These are phyloP conservation scores for Oehlia diaphana DNA, from an alignment of 192 early-diverging fungal genomes.

Conservation along the genomic window DNA sequence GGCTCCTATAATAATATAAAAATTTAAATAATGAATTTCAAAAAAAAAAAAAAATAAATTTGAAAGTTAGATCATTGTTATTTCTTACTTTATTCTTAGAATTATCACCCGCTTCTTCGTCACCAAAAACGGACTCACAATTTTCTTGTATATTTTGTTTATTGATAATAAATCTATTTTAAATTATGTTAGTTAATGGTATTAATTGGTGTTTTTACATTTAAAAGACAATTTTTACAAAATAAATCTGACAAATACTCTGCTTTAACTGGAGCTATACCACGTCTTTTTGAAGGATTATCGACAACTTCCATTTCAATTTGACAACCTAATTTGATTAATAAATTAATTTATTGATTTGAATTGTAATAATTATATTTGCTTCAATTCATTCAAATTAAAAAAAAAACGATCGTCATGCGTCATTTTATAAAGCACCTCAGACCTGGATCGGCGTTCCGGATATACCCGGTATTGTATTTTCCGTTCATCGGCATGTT, in stretches of 20 bases:
- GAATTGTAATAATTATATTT: no score
- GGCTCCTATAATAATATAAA: conserved; percentile 6
- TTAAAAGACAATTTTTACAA: no score
- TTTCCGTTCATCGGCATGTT: no score
- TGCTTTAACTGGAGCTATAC: neutral
- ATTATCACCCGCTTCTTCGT: neutral
- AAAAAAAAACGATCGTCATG: no score
- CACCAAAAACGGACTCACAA: neutral
- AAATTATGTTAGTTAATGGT: neutral
- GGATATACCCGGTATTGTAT: no score
- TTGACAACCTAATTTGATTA: no score
- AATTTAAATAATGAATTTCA: neutral
- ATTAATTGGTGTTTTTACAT: no score
- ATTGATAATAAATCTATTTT: neutral
- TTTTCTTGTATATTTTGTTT: neutral
- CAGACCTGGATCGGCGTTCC: no score
- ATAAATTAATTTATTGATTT: no score
- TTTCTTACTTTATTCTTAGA: neutral
- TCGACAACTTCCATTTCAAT: neutral
- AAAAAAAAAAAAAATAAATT: no score
- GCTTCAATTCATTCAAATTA: no score
- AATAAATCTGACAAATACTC: neutral
- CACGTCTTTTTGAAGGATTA: neutral
- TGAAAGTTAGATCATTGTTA: neutral
- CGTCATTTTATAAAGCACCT: no score